Conservation (phyloP, 805 yeast genomes). For the Barnettozyma sucrosica region DNA sequence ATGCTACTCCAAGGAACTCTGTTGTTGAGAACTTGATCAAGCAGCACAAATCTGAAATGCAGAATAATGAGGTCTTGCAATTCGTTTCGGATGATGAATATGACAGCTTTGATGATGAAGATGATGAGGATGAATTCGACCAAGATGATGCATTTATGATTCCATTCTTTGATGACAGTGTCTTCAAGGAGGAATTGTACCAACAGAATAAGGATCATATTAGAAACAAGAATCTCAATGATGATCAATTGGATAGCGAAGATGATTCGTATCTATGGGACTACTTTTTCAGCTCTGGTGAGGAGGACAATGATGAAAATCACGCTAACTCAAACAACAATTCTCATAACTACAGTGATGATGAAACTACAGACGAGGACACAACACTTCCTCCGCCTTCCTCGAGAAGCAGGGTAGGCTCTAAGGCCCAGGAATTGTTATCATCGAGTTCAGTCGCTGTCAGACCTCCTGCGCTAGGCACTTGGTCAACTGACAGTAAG, state of each 20-base stretch:
- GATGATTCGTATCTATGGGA: constrained; percentile 73
- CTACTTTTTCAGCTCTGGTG: constrained; percentile 54
- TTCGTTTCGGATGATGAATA: constrained; percentile 29
- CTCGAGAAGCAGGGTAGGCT: constrained; percentile 52
- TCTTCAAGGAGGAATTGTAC: constrained; percentile 17
- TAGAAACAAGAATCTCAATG: constrained; percentile 10
- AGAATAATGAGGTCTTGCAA: constrained; percentile 35
- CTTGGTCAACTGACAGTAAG: constrained; percentile 80
- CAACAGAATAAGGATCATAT: constrained; percentile 3
- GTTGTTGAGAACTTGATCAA: constrained; percentile 30
- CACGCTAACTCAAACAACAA: not conserved
- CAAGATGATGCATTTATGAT: constrained; percentile 27
- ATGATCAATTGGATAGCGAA: constrained; percentile 23
- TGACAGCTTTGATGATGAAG: constrained; percentile 23
- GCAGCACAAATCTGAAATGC: constrained; percentile 39
- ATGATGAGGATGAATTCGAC: constrained; percentile 17
- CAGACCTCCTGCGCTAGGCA: constrained; percentile 87
- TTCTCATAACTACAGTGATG: constrained; percentile 37
- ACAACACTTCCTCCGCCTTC: constrained; percentile 70
- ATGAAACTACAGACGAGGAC: constrained; percentile 94
- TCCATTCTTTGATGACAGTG: constrained; percentile 38
- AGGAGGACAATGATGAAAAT: constrained; percentile 18
- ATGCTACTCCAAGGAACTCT: constrained; percentile 29
- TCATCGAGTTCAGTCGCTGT: constrained; percentile 80
- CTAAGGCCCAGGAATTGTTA: constrained; percentile 87